Base-by-base conservation (phyloP, 2,329 filamentous ascomycete genomes). In the Colletotrichum limetticola region DNA sequence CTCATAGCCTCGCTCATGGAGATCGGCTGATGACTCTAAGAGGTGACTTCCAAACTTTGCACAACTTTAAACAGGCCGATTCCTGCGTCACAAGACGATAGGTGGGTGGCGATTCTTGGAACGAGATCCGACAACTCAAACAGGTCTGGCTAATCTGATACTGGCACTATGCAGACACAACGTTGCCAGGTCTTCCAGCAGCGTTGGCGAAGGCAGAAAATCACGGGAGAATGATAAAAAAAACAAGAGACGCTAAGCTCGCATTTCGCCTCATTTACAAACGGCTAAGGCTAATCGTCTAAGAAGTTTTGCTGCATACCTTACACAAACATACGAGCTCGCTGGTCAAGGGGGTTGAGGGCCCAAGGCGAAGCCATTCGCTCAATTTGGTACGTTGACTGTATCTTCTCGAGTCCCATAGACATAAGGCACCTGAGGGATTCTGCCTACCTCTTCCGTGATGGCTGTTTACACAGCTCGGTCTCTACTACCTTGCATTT, bases 1-100 rank as follows among this genome's bases (percentile, higher is more conserved):
- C 79, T 84, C 83, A 75, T 89, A 88, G 75, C 87, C 16, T 87
- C 75, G 84, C 84, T 79, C 88, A 78, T 86, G 86, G 80, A 82
- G 83, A 78, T 84, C 86, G 8, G 66, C 28, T 19, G 30, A 55
- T 37, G 26, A 35, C 12, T 30, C 37, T 12, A 72, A 64, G 35
- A 63, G 32, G 49, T 49, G 30, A 53, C 11, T n/a, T 12, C n/a
- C 24, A 22, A 30, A 30, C 19, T 22, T 24, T n/a, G 22, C 8
- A 9, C 16, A 24, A 30, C 22, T 52, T 16, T 14, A 28, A n/a
- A 11, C 62, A 42, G 32, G 19, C 24, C n/a, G 24, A 56, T 19
- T 24, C 16, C 26, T 56, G 19, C 53, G 24, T 9, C 32, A 65
- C 30, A 49, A n/a, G 19, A 49, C 8, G 16, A 26, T 42, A 35